Evolutionary conservation across 148 eudicot genomes (phyloP).

Genomic region (Gaultheria prostrata): DNA sequence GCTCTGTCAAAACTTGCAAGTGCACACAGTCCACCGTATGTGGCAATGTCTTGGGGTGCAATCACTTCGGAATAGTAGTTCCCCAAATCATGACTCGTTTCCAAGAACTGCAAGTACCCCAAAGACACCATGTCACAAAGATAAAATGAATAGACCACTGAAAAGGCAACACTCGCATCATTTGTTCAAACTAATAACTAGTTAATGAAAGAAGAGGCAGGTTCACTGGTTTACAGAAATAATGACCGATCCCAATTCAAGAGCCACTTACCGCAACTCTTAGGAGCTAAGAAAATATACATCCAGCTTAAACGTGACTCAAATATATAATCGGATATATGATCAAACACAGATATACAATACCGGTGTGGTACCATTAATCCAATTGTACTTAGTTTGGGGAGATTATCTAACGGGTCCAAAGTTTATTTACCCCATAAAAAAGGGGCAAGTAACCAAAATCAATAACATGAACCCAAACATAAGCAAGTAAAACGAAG

Average conservation of each 20-base stretch:
- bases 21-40: slow-evolving; percentile 97
- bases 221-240: no score
- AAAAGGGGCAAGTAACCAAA: neutral
- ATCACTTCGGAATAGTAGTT: slow-evolving; percentile 83
- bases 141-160: neutral
- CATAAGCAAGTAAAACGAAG: neutral
- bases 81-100: slow-evolving; percentile 77
- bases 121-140: slow-evolving; percentile 7
- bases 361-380: neutral
- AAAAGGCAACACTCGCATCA: neutral
- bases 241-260: no score
- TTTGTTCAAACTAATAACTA: neutral
- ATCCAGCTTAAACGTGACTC: no score
- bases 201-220: neutral
- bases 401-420: neutral
- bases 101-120: slow-evolving; percentile 66
- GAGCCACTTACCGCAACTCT: no score
- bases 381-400: neutral
- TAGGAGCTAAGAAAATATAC: no score
- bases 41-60: slow-evolving; percentile 95
- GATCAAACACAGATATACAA: no score
- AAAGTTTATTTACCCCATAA: neutral
- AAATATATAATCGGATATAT: no score
- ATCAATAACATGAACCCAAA: neutral
- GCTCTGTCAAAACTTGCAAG: slow-evolving; percentile 93